Evolutionary conservation across 176 grass and related monocot species (phyloP).

Genomic region (Phoenix dactylifera): DNA sequence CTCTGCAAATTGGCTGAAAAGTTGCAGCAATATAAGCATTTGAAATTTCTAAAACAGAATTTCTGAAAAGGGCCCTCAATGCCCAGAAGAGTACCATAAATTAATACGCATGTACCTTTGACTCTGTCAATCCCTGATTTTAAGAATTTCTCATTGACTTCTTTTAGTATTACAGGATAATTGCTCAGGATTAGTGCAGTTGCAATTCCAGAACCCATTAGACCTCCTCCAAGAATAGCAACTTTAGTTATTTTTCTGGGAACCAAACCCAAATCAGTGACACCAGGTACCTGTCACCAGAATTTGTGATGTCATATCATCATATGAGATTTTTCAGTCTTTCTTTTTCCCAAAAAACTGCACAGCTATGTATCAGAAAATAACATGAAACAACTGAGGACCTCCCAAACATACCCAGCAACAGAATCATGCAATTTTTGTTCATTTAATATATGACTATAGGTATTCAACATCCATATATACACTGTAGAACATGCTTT

Average conservation of each 20-base stretch:
- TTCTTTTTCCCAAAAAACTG: too few relatives aligned
- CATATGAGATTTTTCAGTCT: too few relatives aligned
- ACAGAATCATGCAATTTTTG: too few relatives aligned
- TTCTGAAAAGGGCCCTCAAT: too few relatives aligned
- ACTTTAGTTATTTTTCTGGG: conserved; percentile 69
- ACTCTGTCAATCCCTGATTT: conserved; percentile 67
- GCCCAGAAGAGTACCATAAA: background rate
- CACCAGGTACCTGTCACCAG: conserved; percentile 57
- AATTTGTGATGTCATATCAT: too few relatives aligned
- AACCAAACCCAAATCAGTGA: conserved; percentile 61
- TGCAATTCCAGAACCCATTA: conserved; percentile 95
- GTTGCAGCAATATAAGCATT: background rate
- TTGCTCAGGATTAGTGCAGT: conserved; percentile 74
- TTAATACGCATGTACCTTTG: conserved; percentile 36
- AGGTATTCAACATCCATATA: too few relatives aligned
- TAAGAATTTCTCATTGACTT: conserved; percentile 79
- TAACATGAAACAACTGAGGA: too few relatives aligned
- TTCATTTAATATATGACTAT: too few relatives aligned
- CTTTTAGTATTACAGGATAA: conserved; percentile 84
- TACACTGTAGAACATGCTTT: too few relatives aligned
- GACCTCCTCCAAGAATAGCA: conserved; percentile 79
- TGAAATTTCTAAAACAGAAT: too few relatives aligned
- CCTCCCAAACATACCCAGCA: too few relatives aligned
- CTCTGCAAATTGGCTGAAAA: conserved; percentile 75
- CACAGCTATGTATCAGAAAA: too few relatives aligned